Evolutionary conservation across 805 yeast species (phyloP).

Genomic region (Monosporozyma servazzii): DNA sequence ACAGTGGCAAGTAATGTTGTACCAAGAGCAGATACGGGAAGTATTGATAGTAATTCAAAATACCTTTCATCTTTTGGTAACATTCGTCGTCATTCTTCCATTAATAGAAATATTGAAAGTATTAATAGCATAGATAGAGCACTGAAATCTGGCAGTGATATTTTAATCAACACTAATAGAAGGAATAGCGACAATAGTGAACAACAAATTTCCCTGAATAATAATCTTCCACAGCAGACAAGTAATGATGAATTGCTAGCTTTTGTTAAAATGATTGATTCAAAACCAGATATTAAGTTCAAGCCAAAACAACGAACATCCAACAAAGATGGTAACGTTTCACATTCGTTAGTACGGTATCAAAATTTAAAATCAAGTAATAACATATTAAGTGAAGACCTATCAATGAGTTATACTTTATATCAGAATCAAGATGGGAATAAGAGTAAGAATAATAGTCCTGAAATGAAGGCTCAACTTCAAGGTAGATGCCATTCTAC

Average conservation of each 20-base stretch:
- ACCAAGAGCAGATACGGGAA: slow-evolving; percentile 18
- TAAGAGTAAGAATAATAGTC: neutral
- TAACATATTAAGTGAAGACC: slow-evolving; percentile 46
- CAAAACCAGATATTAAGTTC: slow-evolving; percentile 43
- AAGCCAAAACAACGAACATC: neutral
- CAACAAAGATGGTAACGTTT: slow-evolving; percentile 20
- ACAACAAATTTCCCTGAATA: neutral
- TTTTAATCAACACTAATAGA: neutral
- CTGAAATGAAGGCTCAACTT: neutral
- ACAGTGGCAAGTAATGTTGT: slow-evolving; percentile 10
- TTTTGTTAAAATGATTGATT: slow-evolving; percentile 63
- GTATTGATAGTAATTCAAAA: slow-evolving; percentile 41
- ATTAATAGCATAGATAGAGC: slow-evolving; percentile 8
- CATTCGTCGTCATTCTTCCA: slow-evolving; percentile 44
- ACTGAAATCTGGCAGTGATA: neutral
- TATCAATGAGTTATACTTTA: slow-evolving; percentile 40
- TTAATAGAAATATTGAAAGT: slow-evolving; percentile 19
- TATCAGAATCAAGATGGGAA: slow-evolving; percentile 6
- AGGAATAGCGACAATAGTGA: neutral
- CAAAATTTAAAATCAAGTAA: slow-evolving; percentile 45
- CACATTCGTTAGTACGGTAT: slow-evolving; percentile 43
- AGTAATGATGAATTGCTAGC: slow-evolving; percentile 44
- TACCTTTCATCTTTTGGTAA: slow-evolving; percentile 69
- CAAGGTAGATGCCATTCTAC: slow-evolving; percentile 1
- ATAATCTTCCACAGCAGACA: neutral